Conservation (phyloP, 2,329 filamentous ascomycete species). For the Niveomyces coronatus region DNA sequence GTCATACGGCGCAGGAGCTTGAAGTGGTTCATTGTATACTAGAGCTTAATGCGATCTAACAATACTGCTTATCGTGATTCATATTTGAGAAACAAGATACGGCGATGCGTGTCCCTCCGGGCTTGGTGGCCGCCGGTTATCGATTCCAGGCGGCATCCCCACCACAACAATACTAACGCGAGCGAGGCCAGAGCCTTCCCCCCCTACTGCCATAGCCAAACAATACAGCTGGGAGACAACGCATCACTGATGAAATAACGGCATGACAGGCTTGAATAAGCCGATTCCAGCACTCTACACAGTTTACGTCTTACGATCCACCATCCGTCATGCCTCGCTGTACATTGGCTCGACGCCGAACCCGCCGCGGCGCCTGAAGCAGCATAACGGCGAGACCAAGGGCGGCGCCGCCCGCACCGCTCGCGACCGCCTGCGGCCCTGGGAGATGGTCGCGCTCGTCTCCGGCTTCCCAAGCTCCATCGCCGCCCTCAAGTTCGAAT, state of each 20-base stretch:
- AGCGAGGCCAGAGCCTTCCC: too few species aligned
- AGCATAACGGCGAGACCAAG: conserved; percentile 79
- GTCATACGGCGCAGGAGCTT: conserved; percentile 6
- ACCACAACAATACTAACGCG: too few species aligned
- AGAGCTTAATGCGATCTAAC: too few species aligned
- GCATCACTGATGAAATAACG: not conserved
- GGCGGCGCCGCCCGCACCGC: conserved; percentile 76
- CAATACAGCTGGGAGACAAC: too few species aligned
- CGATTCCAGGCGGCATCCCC: too few species aligned
- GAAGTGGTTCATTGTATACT: too few species aligned
- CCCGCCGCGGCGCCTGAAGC: conserved; percentile 70
- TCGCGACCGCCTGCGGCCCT: conserved; percentile 59
- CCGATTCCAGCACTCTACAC: conserved; percentile 83
- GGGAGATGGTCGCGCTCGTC: conserved; percentile 83
- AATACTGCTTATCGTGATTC: too few species aligned
- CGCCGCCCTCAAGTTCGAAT: conserved; percentile 90
- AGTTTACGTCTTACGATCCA: conserved; percentile 85
- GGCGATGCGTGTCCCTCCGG: too few species aligned
- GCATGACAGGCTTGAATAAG: conserved; percentile 32
- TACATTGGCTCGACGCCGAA: conserved; percentile 93
- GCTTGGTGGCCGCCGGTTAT: too few species aligned
- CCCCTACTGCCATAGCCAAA: too few species aligned
- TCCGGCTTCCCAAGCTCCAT: conserved; percentile 82
- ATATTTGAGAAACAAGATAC: too few species aligned
- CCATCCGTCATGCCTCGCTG: conserved; percentile 55